Evolutionary conservation across 345 rosid species (phyloP), one percentile per base, ranked within the genome.

Genomic region (Hibiscus syriacus): DNA sequence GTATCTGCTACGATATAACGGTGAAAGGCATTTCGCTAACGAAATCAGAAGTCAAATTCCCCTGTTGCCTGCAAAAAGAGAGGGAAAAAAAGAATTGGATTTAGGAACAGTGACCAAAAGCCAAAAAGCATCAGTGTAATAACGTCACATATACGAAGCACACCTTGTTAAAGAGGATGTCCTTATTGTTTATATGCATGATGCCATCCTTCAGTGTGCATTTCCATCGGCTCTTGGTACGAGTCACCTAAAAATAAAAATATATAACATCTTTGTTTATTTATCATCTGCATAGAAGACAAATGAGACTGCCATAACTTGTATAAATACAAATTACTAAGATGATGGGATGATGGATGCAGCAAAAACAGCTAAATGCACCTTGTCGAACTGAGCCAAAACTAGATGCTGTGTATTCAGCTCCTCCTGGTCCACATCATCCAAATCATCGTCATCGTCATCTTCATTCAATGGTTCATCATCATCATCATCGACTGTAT

Each of bases 381-480:
- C 98, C 97, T 93, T 93, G 80, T 93, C 98, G 75, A 93, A 93
- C 55, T 89, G 99, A 66, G 99, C 99, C 83, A 94, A 79, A 72
- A 94, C 97, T 58, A 94, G 75, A 81, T 94, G 99, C 59, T 92
- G 97, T 1, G 99, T 87, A 79, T 89, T 92, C 84, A 86, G 76
- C 70, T 94, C 99, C 76, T 94, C 93, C 50, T 87, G 76, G 59
- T 90, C 98, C 74, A 85, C 82, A 71, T 86, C 99, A 76, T 94
- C 99, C 73, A 91, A 73, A 22, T 94, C 99, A 13, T 69, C 72
- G 1, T 52, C 56, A 3, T 95, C 99, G 54, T 95, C 99, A 64
- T 92, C 90, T 81, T 95, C 98, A 61, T 91, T 91, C 77, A 95
- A 72, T 34, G 91, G 87, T 70, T 93, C 98, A 5, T 94, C 98